Base-by-base conservation (phyloP, 352 stramenopile species). In the Phytopythium kandeliae region DNA sequence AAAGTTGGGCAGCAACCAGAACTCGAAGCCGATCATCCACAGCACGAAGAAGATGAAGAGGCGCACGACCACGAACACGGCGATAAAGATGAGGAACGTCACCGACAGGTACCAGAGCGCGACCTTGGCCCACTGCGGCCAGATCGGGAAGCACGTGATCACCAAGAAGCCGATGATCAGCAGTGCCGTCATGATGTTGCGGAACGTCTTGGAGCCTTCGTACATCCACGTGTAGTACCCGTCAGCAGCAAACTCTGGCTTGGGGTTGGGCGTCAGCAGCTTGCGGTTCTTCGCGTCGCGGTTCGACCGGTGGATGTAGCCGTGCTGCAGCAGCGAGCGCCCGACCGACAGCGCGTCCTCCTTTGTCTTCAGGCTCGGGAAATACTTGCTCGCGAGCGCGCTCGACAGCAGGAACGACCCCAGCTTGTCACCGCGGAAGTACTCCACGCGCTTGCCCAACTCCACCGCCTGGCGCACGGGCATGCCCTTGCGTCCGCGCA, bases 191-290 rank as follows among this genome's bases (percentile, higher is more conserved):
- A 99, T 89, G 17, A 99, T 74, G 77, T 99, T 98, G 63, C 93
- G 94, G 58, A 98, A 77, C 47, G 96, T 98, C 81, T 98, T 98
- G 36, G 97, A 91, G 26, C 96, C 96, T 51, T 99, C 90, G 72
- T 98, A 99, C 71, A 99, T 97, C 96, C 96, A 99, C 43, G 96
- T 98, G 75, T 98, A 99, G 72, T 98, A 99, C 17, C 95, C 96
- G 13, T 97, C 91, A 36, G 96, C 86, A 13, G 95, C 74, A 63
- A 99, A 99, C 53, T 97, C 90, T 48, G 96, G 90, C 58, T 86
- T 88, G 17, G 69, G 57, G 15, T 71, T 78, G 8, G 86, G 86
- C 30, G 83, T 83, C n/a, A 96, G 67, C 30, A 94, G 44, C 63
- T 92, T 92, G 53, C 86, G 83, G 69, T 94, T 95, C 62, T 87